Evolutionary conservation across 2,329 filamentous ascomycete species (phyloP).

Genomic region (Calonectria hawksworthii): DNA sequence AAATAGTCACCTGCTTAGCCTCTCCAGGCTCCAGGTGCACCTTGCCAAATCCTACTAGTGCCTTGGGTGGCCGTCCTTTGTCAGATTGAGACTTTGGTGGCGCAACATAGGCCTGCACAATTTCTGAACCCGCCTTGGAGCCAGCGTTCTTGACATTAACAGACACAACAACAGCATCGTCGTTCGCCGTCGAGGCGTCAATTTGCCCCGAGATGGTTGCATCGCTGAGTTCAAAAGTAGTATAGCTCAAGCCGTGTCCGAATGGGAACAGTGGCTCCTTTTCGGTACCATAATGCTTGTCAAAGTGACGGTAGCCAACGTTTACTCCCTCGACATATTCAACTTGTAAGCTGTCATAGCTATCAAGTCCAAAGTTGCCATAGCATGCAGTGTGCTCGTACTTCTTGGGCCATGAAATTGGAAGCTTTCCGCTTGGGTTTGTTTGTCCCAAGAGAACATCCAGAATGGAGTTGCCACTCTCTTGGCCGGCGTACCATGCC

Average conservation of each 20-base stretch:
- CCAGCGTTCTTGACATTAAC: not conserved
- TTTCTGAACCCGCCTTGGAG: not conserved
- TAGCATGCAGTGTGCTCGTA: slow-evolving; percentile 21
- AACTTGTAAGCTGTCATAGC: not conserved
- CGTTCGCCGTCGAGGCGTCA: not conserved
- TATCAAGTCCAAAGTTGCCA: slow-evolving; percentile 17
- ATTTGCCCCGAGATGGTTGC: not conserved
- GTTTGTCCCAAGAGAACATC: slow-evolving; percentile 62
- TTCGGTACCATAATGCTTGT: not conserved
- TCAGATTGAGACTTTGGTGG: not conserved
- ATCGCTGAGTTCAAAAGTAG: slow-evolving; percentile 5
- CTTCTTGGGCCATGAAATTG: slow-evolving; percentile 23
- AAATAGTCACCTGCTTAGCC: not conserved
- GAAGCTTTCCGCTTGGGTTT: slow-evolving; percentile 24
- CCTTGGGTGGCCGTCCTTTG: not conserved
- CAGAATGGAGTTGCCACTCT: slow-evolving; percentile 75
- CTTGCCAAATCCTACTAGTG: slow-evolving; percentile 8
- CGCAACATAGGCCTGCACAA: slow-evolving; percentile 8
- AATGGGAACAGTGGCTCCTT: slow-evolving; percentile 20
- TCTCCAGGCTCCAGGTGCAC: not conserved
- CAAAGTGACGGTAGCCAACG: slow-evolving; percentile 22
- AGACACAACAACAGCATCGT: not conserved
- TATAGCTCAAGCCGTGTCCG: slow-evolving; percentile 19
- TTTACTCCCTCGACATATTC: slow-evolving; percentile 24
- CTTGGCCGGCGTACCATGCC: slow-evolving; percentile 77